Percentiles rank a stretch among this genome's conserved stretches.
phyloP scores from a whole-genome alignment of 1,139 yeast species.

The Torulaspora pretoriensis region DNA sequence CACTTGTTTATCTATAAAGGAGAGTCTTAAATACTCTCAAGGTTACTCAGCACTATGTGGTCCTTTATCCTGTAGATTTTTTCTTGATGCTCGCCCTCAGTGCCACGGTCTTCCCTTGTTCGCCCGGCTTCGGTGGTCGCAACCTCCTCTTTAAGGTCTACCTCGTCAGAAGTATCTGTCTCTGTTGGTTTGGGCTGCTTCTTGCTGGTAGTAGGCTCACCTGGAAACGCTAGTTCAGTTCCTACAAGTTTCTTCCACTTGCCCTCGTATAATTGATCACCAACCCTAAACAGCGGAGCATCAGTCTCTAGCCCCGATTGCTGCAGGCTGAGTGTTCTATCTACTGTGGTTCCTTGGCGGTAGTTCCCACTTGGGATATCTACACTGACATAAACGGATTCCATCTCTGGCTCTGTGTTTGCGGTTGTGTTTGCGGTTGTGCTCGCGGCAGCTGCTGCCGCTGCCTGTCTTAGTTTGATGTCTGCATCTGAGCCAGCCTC shows the following conservation, averaged over 20 bases:
- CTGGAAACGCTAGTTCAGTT: conserved; percentile 57
- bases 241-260: conserved; percentile 79
- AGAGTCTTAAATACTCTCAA: conserved; percentile 30
- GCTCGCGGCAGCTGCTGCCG: conserved; percentile 13
- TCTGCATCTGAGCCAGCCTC: conserved; percentile 82
- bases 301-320: conserved; percentile 50
- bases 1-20: background rate
- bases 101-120: conserved; percentile 1
- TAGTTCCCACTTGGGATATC: conserved; percentile 41
- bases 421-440: conserved; percentile 9
- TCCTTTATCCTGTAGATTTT: conserved; percentile 35
- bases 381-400: conserved; percentile 43
- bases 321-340: conserved; percentile 43
- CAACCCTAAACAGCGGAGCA: conserved; percentile 51
- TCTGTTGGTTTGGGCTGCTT: conserved; percentile 7
- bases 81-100: conserved; percentile 21
- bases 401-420: conserved; percentile 17
- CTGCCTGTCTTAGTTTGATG: conserved; percentile 46
- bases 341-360: conserved; percentile 28
- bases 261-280: conserved; percentile 62
- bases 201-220: conserved; percentile 26
- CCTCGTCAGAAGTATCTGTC: background rate
- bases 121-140: background rate
- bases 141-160: background rate
- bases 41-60: conserved; percentile 34